These are phyloP conservation scores for Geranium brycei DNA, from an alignment of 345 rosid species.

Conservation along the genomic window DNA sequence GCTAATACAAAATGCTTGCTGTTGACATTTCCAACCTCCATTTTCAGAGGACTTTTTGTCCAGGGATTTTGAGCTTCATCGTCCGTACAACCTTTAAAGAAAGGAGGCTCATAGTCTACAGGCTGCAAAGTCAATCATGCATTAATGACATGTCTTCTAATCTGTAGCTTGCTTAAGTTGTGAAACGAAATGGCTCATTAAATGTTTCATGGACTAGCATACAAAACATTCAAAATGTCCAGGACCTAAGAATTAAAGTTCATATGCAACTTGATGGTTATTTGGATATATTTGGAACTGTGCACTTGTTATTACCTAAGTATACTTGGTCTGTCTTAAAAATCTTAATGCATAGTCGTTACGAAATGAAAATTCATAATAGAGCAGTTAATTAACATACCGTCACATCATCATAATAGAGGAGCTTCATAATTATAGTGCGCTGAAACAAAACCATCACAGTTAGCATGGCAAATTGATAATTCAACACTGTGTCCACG, in stretches of 20 bases:
- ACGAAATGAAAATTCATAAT: neutral
- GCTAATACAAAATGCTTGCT: slow-evolving; percentile 87
- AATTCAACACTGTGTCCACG: no score
- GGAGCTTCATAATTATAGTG: slow-evolving; percentile 86
- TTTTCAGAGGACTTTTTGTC: slow-evolving; percentile 77
- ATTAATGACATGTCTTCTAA: neutral
- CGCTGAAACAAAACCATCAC: slow-evolving; percentile 40
- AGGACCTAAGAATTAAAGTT: no score
- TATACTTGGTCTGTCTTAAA: no score
- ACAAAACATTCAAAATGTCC: no score
- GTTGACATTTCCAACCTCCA: slow-evolving; percentile 95
- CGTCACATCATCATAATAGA: slow-evolving; percentile 89
- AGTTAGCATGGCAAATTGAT: no score
- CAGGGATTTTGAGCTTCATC: slow-evolving; percentile 74
- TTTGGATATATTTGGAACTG: no score
- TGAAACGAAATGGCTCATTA: no score
- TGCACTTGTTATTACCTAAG: neutral
- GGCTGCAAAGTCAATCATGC: slow-evolving; percentile 38
- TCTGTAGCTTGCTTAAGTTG: no score
- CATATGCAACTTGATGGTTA: no score
- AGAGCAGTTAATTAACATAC: slow-evolving; percentile 33
- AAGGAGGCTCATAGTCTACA: slow-evolving; percentile 86
- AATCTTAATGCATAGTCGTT: no score
- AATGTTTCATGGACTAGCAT: no score
- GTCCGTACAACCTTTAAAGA: slow-evolving; percentile 72